Base-by-base conservation (phyloP, 805 yeast species). In the Suhomyces pyralidae region DNA sequence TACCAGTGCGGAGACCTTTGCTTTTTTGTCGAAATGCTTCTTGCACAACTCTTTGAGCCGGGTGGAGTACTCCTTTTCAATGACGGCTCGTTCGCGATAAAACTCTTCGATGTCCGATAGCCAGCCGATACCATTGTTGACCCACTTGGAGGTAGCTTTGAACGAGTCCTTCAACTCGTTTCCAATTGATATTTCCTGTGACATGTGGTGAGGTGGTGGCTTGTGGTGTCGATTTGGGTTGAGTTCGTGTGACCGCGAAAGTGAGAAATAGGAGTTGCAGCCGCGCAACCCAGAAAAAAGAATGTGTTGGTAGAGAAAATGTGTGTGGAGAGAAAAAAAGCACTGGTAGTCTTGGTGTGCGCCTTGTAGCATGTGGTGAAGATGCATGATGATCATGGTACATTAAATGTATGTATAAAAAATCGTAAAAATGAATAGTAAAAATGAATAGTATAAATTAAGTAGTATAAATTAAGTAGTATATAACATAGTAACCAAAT, bases 11-110 rank as follows among this genome's bases (percentile, higher is more conserved):
- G 90, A 76, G 15, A 77, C 69, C 57, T 83, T 82, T 46, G 96
- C 86, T 65, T 92, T 91, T 67, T 83, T 86, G 54, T 84, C 85
- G 60, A 90, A 84, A 56, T 84, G 88, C 54, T 84, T 89, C 49
- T 83, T 71, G 44, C 90, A 78, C 54, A 94, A 69, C 8, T 79
- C 79, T 50, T 81, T 77, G 51, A 94, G 74, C 58, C 83, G 87
- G 15, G 77, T 71, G 9, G 96, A 78, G 61, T 93, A 91, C 60
- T 93, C 98, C 58, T 80, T 82, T 69, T 94, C 99, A 50, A 94
- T 79, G 14, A 74, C 67, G 1, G 97, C 85, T 36, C 98, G 76
- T 68, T 91, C 97, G 36, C 82, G 80, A 69, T 92, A 94, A 66
- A 93, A 94, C 43, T 78, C 79, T 62, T 89, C 96, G 8, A 94